A percentile compares a stretch with the other conserved stretches of the same genome.
Conservation (phyloP, 768 basidiomycete genomes). For the Boletellus ananiceps region DNA sequence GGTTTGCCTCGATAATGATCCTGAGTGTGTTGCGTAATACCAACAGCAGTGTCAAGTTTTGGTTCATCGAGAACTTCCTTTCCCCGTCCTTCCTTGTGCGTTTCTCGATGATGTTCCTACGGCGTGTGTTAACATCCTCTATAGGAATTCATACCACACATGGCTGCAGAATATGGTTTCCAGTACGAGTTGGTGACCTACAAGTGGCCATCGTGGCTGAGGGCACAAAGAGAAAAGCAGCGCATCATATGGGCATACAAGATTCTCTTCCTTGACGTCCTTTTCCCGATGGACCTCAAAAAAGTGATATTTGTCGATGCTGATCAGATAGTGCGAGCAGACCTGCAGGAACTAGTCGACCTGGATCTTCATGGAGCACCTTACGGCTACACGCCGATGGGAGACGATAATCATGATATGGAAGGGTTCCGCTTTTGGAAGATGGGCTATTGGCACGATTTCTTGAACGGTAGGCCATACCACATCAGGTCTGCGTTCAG, state of each 20-base stretch:
- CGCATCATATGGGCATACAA: conserved; percentile 99
- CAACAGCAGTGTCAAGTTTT: conserved; percentile 93
- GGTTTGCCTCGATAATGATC: conserved; percentile 98
- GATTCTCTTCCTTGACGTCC: conserved; percentile 96
- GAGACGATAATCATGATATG: conserved; percentile 90
- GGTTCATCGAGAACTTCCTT: conserved; percentile 99
- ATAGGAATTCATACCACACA: conserved; percentile 91
- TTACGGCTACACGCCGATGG: conserved; percentile 97
- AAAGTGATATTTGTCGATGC: conserved; percentile 99
- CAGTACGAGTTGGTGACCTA: conserved; percentile 97
- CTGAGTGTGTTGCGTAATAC: conserved; percentile 94
- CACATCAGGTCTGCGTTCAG: conserved; percentile 76
- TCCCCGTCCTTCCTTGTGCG: conserved; percentile 92
- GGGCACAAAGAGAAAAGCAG: conserved; percentile 97
- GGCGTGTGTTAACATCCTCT: not conserved
- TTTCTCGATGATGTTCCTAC: conserved; percentile 4
- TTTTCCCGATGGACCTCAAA: conserved; percentile 98
- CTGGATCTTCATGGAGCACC: conserved; percentile 89
- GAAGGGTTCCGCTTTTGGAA: conserved; percentile 99
- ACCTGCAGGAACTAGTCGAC: conserved; percentile 91
- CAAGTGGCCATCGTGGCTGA: conserved; percentile 98
- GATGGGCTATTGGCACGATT: conserved; percentile 91
- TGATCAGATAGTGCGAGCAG: conserved; percentile 95
- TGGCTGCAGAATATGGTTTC: conserved; percentile 89
- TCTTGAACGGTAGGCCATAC: conserved; percentile 78